These are phyloP conservation scores for Alternaria tenuissima DNA, from an alignment of 2,329 filamentous ascomycete genomes.

Conservation along the genomic window DNA sequence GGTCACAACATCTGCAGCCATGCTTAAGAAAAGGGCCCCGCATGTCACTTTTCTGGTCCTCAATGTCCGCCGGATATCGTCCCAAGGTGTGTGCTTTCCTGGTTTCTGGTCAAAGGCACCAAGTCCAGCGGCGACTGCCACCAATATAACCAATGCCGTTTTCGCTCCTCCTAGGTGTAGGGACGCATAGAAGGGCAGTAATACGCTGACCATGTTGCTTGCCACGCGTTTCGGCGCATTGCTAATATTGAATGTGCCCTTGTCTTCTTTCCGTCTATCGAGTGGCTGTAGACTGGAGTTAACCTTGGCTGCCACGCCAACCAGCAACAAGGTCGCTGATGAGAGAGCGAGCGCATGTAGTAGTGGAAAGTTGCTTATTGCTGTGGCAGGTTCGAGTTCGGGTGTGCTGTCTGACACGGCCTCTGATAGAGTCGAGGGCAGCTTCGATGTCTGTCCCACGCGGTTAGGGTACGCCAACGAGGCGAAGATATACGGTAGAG, in stretches of 20 bases:
- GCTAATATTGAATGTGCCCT: slow-evolving; percentile 14
- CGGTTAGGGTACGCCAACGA: slow-evolving; percentile 55
- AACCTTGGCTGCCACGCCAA: slow-evolving; percentile 52
- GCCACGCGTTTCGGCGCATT: slow-evolving; percentile 34
- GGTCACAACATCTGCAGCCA: slow-evolving; percentile 45
- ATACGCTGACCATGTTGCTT: slow-evolving; percentile 52
- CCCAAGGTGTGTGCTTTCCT: slow-evolving; percentile 44
- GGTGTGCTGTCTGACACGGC: slow-evolving; percentile 29
- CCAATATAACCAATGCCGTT: slow-evolving; percentile 61
- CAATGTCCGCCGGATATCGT: slow-evolving; percentile 44
- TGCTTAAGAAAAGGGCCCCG: slow-evolving; percentile 44
- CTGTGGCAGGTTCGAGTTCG: slow-evolving; percentile 11
- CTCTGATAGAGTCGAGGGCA: slow-evolving; percentile 35
- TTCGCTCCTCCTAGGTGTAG: slow-evolving; percentile 63
- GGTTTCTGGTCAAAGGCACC: slow-evolving; percentile 42
- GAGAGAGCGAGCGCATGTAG: slow-evolving; percentile 57
- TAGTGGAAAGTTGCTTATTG: slow-evolving; percentile 39
- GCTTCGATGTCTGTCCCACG: slow-evolving; percentile 21
- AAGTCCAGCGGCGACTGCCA: slow-evolving; percentile 57
- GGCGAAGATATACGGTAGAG: slow-evolving; percentile 59
- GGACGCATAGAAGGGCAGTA: slow-evolving; percentile 65
- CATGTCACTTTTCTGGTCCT: slow-evolving; percentile 50
- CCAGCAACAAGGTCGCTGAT: slow-evolving; percentile 56
- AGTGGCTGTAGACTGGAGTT: slow-evolving; percentile 41
- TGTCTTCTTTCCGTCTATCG: slow-evolving; percentile 47